Evolutionary conservation across 805 yeast genomes (phyloP), one percentile per base, ranked within the genome.

Genomic region (Metschnikowia cubensis): DNA sequence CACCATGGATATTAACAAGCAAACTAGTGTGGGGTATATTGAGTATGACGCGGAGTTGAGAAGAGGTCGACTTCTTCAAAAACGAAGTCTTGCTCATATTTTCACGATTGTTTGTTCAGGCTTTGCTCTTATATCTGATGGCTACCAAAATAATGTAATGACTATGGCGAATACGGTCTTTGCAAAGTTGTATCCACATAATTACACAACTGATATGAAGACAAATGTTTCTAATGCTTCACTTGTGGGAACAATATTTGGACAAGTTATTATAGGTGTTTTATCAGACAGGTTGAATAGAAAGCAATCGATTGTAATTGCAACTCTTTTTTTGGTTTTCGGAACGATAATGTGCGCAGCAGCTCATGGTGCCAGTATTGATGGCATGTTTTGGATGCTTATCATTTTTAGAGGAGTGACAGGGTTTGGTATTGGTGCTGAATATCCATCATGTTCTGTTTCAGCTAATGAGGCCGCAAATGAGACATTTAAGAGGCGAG

Each of bases 371-470:
- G 59, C 53, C 1, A 56, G 81, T 15, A 61, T 60, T 33, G 71
- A 83, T 2, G 89, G 89, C 10, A 79, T 85, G 84, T 81, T 85
- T 60, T 84, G 87, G 89, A 84, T 82, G 88, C 69, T 86, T 59
- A 79, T 82, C 42, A 81, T 86, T n/a, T 72, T 80, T 53, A 75
- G 92, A 64, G 92, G 92, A 58, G 75, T 84, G 8, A 81, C 85
- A 43, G 95, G 94, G 41, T 80, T 85, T 55, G 94, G 94, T 54
- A 79, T 85, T 50, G 90, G 90, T 54, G 89, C 89, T 34, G 90
- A 85, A 62, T 85, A 85, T 60, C 85, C 87, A 10, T 83, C 87
- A 1, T 80, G 84, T 18, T 80, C 88, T 0, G 80, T 84, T 2
- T 73, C 85, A 17, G 86, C 89, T 2, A 79, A 82, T 41, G 90